Evolutionary conservation across 2,329 filamentous ascomycete species (phyloP), one percentile per base, ranked within the genome.

Genomic region (Fusarium sp.): DNA sequence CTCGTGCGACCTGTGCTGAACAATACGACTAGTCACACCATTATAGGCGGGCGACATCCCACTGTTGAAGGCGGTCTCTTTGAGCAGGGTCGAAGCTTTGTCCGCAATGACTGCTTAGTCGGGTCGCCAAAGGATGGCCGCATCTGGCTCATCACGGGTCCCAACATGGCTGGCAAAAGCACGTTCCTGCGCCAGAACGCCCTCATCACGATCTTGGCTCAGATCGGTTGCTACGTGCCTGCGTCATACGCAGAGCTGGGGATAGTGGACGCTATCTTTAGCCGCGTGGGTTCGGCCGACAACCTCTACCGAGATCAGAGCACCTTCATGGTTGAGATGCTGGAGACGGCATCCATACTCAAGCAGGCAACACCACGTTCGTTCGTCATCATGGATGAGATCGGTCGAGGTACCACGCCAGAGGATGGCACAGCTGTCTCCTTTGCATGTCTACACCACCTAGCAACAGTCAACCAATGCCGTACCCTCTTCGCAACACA

Each of bases 321-420:
- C 54, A 99, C 97, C 0, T 99, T 99, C 80, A 98, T 99, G 96
- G 94, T 98, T 2, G 96, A 99, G 82, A 99, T 99, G 96, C 87
- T 98, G 3, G 96, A 99, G 81, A 97, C 96, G 21, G 94, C 95
- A 3, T 87, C 92, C 26, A 99, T 99, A 54, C 85, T 99, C 53
- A 92, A 91, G 64, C 87, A 92, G 70, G 95, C 96, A 0, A 98
- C 95, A 1, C 82, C 89, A 2, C 87, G 91, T 24, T 96, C 92
- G 1, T 97, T 99, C 74, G 95, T 96, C 64, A 95, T 99, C 78
- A 98, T 99, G 95, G 96, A 99, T 78, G 96, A 99, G 83, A 93
- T 99, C 38, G 96, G 96, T 1, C 87, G 96, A 47, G 96, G 96
- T 10, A 99, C 97, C 0, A 97, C 96, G 21, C 94, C 95, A 0